Base-by-base conservation (phyloP, 176 grass and related monocot species). In the Phoenix dactylifera region DNA sequence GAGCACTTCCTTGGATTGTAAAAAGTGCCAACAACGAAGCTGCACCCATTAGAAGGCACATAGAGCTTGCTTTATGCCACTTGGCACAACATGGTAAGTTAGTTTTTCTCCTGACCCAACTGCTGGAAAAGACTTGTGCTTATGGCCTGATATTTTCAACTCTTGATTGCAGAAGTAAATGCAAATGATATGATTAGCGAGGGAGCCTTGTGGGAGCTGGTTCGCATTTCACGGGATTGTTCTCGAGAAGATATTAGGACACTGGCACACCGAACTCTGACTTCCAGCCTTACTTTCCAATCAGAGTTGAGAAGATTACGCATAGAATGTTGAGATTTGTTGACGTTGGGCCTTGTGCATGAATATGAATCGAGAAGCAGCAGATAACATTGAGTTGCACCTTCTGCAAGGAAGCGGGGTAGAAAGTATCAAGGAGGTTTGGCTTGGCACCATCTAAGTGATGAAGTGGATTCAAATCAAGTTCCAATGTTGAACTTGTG, bases 1-100 rank as follows among this genome's bases (percentile, higher is more conserved):
- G 84, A 39, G 76, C 88, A 3, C 94, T 98, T 62, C 88, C 94
- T 30, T 98, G 94, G 94, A 93, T 98, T 50, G 82, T 93, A 44
- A 89, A 93, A 83, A 93, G 92, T 69, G 88, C 94, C 4, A 98
- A 98, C 57, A 92, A 89, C 32, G 94, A 98, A 81, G 88, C 94
- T 74, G 78, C 88, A 55, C 94, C 94, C 61, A 98, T 98, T 29
- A 86, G 88, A 70, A 76, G 94, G 7, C 94, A 98, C 70, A 86
- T 98, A 50, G 94, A 98, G 68, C 88, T 98, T 65, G 94, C 94
- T 0, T 56, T 98, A 15, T 98, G 94, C 55, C 94, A 98, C 76
- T 83, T 98, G 85, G 85, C 94, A 39, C 94, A 98, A 64, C 94
- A 93, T 81, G 94, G 94, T 98, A 60, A 44, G 15, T 48, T 63